Percentiles rank a stretch among this genome's conserved stretches.
Conservation (phyloP, 2,329 filamentous ascomycete species). For the Cladosporium oxysporum region DNA sequence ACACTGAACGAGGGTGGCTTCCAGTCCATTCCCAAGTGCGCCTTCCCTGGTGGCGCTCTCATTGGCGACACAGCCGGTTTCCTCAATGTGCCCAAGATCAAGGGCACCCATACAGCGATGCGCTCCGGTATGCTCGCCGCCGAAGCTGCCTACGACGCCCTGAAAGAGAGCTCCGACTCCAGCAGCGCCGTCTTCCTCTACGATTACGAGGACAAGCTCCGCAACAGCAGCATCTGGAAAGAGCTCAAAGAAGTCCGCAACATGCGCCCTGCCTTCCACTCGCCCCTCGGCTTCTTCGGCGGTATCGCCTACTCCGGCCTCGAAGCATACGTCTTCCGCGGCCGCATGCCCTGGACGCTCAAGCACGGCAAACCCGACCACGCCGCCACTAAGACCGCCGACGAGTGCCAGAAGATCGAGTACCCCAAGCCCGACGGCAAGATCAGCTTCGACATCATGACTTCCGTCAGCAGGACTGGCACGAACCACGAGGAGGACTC, state of each 20-base stretch:
- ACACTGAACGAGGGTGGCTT: conserved; percentile 93
- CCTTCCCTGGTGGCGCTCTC: conserved; percentile 91
- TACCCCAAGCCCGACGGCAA: conserved; percentile 96
- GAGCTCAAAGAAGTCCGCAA: conserved; percentile 95
- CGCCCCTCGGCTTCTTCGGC: conserved; percentile 81
- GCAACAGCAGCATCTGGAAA: conserved; percentile 86
- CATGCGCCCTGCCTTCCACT: conserved; percentile 94
- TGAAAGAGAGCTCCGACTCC: conserved; percentile 54
- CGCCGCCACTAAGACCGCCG: conserved; percentile 75
- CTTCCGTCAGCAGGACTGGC: conserved; percentile 89
- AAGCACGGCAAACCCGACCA: conserved; percentile 80
- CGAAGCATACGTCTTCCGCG: conserved; percentile 84
- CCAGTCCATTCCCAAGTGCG: conserved; percentile 95
- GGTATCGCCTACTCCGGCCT: conserved; percentile 91
- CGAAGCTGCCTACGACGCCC: conserved; percentile 80
- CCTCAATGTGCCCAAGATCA: conserved; percentile 97
- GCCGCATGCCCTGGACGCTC: conserved; percentile 86
- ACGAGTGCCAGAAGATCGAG: conserved; percentile 82
- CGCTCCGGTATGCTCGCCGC: conserved; percentile 95
- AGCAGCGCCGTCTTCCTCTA: conserved; percentile 83
- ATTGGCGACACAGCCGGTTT: conserved; percentile 97
- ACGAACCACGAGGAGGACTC: conserved; percentile 99
- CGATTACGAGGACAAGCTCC: conserved; percentile 87
- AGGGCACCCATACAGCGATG: conserved; percentile 98
- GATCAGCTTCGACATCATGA: conserved; percentile 94